These are phyloP conservation scores for Isabelozyma heimii DNA, from an alignment of 805 yeast species.

Conservation along the genomic window DNA sequence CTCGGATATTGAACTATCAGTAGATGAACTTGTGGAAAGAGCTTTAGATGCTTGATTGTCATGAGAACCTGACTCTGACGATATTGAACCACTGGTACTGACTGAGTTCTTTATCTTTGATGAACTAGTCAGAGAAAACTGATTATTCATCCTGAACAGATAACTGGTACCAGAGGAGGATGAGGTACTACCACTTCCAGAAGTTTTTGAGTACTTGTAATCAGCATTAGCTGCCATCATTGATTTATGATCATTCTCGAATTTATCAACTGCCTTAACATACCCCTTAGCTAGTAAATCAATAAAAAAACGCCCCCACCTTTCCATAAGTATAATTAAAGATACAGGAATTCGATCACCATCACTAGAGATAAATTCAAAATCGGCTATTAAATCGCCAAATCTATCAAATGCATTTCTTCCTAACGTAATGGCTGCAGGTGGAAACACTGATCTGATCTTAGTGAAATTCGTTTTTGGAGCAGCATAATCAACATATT, in stretches of 20 bases:
- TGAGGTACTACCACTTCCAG: constrained; percentile 7
- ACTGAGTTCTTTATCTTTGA: constrained; percentile 9
- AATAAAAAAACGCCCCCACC: constrained; percentile 78
- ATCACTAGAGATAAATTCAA: constrained; percentile 67
- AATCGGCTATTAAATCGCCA: constrained; percentile 63
- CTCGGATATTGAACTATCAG: constrained; percentile 1
- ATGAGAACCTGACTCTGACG: constrained; percentile 6
- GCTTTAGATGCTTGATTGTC: constrained; percentile 3
- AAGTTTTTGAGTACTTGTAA: background rate
- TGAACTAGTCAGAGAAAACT: background rate
- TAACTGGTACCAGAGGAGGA: constrained; percentile 1
- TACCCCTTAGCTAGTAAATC: constrained; percentile 61
- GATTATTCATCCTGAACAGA: constrained; percentile 3
- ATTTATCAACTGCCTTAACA: constrained; percentile 50
- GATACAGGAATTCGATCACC: constrained; percentile 70
- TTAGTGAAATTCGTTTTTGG: constrained; percentile 68
- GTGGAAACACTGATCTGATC: constrained; percentile 67
- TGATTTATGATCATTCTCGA: constrained; percentile 23
- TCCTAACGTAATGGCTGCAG: constrained; percentile 75
- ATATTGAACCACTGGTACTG: constrained; percentile 7
- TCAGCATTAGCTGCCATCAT: background rate
- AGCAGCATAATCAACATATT: constrained; percentile 72
- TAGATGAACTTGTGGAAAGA: background rate
- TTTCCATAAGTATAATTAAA: constrained; percentile 54
- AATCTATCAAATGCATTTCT: constrained; percentile 69